Base-by-base conservation (phyloP, 805 yeast species). In the Saturnispora bothae region DNA sequence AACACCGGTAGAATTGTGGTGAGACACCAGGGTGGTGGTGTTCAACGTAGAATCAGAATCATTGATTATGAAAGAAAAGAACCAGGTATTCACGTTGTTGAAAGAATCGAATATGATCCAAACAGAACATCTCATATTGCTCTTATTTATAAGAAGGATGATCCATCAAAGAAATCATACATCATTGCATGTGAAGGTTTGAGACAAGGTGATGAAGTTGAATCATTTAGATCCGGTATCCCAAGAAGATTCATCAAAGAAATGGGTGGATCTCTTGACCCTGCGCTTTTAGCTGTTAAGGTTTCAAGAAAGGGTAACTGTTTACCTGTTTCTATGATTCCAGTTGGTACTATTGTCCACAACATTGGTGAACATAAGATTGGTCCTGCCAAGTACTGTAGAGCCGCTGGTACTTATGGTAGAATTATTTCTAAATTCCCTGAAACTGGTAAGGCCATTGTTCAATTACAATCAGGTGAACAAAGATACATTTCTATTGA, bases 1-100 rank as follows among this genome's bases (percentile, higher is more conserved):
- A 68, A 81, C 60, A 66, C 81, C 4, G 98, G 98, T 48, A 71
- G 73, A 48, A 84, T 92, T 51, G 85, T 95, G 4, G 81, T 84
- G 33, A 76, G 98, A 56, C 96, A 92, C 59, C 76, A 94, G 59
- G 98, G 97, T 57, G 98, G 98, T 52, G 97, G 97, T 26, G 92
- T 83, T 58, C 83, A 83, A 59, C 78, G 89, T 53, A 76, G 98
- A 60, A 69, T 83, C 28, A 74, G 98, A 51, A 58, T 83, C 25
- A 70, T 92, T 17, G 98, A 92, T 60, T 78, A 78, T 52, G 63
- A 67, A 49, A 73, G 98, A 53, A 51, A 57, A 28, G 69, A 57
- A 3, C 61, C 77, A 1, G 97, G 96, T 20, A 71, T 69, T 31
- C 92, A 84, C 50, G 69, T 72, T 23, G 96, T 92, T 17, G 64